Evolutionary conservation across 2,329 filamentous ascomycete species (phyloP).

Genomic region (Proliferodiscus dingleyae): DNA sequence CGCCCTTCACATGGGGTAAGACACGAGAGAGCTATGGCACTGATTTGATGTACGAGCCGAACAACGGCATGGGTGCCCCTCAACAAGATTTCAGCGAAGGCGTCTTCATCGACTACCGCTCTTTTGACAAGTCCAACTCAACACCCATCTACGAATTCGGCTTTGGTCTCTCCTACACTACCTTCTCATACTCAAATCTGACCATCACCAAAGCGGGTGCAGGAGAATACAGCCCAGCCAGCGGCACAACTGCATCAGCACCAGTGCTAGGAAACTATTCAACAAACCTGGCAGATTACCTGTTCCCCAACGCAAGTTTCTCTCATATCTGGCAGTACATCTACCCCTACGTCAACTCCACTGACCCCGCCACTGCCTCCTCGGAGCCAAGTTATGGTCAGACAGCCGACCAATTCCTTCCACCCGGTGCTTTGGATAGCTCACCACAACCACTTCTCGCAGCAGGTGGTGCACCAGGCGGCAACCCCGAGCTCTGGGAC

Average conservation of each 20-base stretch:
- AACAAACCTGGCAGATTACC: constrained; percentile 58
- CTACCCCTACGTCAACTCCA: constrained; percentile 53
- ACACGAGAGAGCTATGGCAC: constrained; percentile 46
- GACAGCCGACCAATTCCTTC: constrained; percentile 33
- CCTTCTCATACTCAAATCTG: constrained; percentile 69
- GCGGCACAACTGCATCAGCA: constrained; percentile 57
- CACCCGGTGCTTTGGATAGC: constrained; percentile 39
- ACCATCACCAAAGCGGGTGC: constrained; percentile 29
- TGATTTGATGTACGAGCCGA: constrained; percentile 46
- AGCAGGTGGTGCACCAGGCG: constrained; percentile 49
- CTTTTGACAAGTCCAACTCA: constrained; percentile 60
- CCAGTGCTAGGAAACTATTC: constrained; percentile 60
- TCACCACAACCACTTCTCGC: constrained; percentile 41
- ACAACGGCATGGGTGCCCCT: constrained; percentile 60
- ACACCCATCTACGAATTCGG: constrained; percentile 78
- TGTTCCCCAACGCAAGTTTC: constrained; percentile 57
- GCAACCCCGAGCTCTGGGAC: constrained; percentile 51
- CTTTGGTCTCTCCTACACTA: constrained; percentile 75
- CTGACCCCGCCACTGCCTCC: constrained; percentile 45
- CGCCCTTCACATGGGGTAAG: constrained; percentile 75
- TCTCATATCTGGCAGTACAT: constrained; percentile 45
- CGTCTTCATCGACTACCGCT: constrained; percentile 75
- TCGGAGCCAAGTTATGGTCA: constrained; percentile 29
- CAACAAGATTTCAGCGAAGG: constrained; percentile 74
- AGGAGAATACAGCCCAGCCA: constrained; percentile 42